Evolutionary conservation across 164 flowering plant species (phyloP).

Genomic region (Piper longum): DNA sequence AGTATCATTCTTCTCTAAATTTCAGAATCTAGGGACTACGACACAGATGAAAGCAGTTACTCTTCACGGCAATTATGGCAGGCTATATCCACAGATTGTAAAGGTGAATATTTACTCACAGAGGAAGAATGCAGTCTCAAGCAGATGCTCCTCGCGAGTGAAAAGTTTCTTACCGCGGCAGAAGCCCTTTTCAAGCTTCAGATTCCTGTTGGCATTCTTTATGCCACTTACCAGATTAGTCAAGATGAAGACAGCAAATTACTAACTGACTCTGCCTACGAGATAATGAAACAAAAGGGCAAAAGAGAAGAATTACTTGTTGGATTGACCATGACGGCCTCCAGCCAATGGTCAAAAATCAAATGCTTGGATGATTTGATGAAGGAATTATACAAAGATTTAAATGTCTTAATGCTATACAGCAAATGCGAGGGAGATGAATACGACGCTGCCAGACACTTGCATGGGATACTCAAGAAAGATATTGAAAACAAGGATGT

Average conservation of each 20-base stretch:
- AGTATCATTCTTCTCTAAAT: constrained; percentile 5
- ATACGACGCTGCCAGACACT: constrained; percentile 21
- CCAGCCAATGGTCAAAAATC: constrained; percentile 14
- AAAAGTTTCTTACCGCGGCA: constrained; percentile 61
- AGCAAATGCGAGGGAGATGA: constrained; percentile 18
- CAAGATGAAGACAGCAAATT: constrained; percentile 32
- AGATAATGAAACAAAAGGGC: constrained; percentile 68
- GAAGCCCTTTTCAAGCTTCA: constrained; percentile 75
- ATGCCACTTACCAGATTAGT: constrained; percentile 14
- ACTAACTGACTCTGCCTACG: constrained; percentile 48
- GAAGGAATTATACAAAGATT: constrained; percentile 40
- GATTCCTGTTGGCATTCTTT: constrained; percentile 43
- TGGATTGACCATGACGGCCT: constrained; percentile 21
- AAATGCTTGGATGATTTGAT: constrained; percentile 54
- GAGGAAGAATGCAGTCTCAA: constrained; percentile 54
- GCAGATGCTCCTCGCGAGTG: constrained; percentile 43
- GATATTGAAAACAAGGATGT: constrained; percentile 38
- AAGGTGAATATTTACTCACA: constrained; percentile 14
- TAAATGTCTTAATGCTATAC: constrained; percentile 29
- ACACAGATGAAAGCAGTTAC: constrained; percentile 5
- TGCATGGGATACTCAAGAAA: constrained; percentile 42
- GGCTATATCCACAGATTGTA: not conserved
- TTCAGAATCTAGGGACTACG: constrained; percentile 6
- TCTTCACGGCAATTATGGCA: constrained; percentile 10
- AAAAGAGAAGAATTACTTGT: constrained; percentile 36